Evolutionary conservation across 305 asterid genomes (phyloP).

Genomic region (Rubia peregrina): DNA sequence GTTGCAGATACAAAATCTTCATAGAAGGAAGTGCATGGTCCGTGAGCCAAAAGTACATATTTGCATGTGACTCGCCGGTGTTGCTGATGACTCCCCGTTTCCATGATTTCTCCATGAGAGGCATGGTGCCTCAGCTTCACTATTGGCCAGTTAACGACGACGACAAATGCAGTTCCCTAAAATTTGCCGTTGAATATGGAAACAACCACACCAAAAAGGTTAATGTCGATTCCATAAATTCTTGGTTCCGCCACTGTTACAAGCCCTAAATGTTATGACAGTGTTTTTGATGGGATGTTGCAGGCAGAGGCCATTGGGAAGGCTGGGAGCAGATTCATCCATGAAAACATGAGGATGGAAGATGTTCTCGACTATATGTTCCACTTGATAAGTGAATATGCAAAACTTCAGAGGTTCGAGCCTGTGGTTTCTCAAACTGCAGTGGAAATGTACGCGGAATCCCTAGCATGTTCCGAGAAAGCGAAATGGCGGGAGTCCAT

Average conservation of each 20-base stretch:
- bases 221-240: neutral
- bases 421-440: conserved; percentile 55
- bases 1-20: conserved; percentile 73
- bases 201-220: conserved; percentile 62
- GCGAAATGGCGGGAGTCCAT: conserved; percentile 57
- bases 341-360: conserved; percentile 71
- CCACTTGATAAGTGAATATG: conserved; percentile 64
- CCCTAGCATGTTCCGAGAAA: conserved; percentile 46
- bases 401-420: conserved; percentile 56
- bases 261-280: neutral
- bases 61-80: conserved; percentile 75
- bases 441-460: conserved; percentile 53
- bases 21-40: conserved; percentile 96
- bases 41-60: conserved; percentile 76
- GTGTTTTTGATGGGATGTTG: neutral
- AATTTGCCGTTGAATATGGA: conserved; percentile 87
- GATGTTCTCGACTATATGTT: conserved; percentile 64
- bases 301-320: conserved; percentile 76
- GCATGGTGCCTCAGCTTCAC: conserved; percentile 62
- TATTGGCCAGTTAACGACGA: conserved; percentile 74
- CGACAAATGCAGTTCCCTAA: conserved; percentile 69
- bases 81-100: conserved; percentile 52
- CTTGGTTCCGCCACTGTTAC: too few relatives aligned
- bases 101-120: conserved; percentile 79
- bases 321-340: conserved; percentile 63